A percentile compares a stretch with the other conserved stretches of the same genome.
Conservation (phyloP, 805 yeast genomes). For the Scheffersomyces stipitis region DNA sequence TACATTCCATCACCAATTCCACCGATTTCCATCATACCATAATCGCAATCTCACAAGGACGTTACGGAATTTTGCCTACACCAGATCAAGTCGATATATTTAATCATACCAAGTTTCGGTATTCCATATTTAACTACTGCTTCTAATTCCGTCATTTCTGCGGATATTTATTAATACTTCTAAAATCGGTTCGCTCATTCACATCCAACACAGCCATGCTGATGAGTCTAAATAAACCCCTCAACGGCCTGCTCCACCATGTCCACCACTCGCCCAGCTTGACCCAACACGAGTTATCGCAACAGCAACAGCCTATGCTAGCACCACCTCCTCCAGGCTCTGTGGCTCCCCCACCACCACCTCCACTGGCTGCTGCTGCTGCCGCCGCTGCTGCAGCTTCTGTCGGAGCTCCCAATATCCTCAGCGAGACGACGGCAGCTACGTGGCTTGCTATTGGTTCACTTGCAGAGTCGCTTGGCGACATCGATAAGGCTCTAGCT, state of each 20-base stretch:
- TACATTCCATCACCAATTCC: too few species aligned
- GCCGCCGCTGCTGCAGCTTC: slow-evolving; percentile 1
- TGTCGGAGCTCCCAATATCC: slow-evolving; percentile 14
- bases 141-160: too few species aligned
- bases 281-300: neutral
- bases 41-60: too few species aligned
- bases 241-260: neutral
- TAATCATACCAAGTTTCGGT: too few species aligned
- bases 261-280: neutral
- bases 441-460: slow-evolving; percentile 91
- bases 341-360: slow-evolving; percentile 1
- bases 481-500: slow-evolving; percentile 82
- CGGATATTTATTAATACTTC: too few species aligned
- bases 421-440: slow-evolving; percentile 61
- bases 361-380: slow-evolving; percentile 1
- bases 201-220: too few species aligned
- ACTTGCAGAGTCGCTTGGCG: slow-evolving; percentile 85
- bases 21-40: too few species aligned
- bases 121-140: too few species aligned
- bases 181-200: too few species aligned
- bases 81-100: too few species aligned
- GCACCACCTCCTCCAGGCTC: neutral
- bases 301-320: neutral
- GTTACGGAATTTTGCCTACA: too few species aligned
- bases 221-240: too few species aligned